Evolutionary conservation across 192 early-diverging fungal species (phyloP), one percentile per base, ranked within the genome.

Genomic region (Coemansia sp.): DNA sequence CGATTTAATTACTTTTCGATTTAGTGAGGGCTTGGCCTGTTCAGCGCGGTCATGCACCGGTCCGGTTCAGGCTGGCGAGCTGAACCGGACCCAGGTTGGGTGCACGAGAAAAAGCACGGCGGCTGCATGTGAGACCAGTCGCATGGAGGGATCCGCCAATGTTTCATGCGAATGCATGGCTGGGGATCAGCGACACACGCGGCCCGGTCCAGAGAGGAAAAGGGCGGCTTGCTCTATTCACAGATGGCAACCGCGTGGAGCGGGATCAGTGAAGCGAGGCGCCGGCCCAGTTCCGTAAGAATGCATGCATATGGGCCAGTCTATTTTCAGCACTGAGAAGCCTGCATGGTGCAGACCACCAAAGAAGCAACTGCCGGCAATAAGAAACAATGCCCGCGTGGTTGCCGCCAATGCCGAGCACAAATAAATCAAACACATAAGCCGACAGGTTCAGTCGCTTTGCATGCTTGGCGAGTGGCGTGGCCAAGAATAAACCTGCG

Each of bases 321-420:
- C 64, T 65, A 65, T 65, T 65, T 65, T 51, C 8, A 15, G 60
- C 60, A 62, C 48, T 62, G 60, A 32, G 60, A 62, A 50, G 60
- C 5, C 17, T 25, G 27, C 14, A 25, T 45, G 2, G 24, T 29
- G 59, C 59, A 19, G 25, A 17, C 47, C 12, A 48, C 14, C 38
- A 39, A 59, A 59, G 9, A 45, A 45, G 41, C 57, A 22, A 45
- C n/a, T 15, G 19, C 38, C 57, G 14, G 48, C 48, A 49, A 21
- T 49, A 49, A 15, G 9, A 22, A 11, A 43, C 57, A 59, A 59
- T 53, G 51, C 22, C 51, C 51, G 48, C 48, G 48, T 49, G 48
- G 48, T 49, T 49, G 48, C 15, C 48, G 48, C n/a, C 41, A n/a
- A 45, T 45, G 41, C 41, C 15, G 14, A n/a, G 41, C 41, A 45